phyloP scores from a whole-genome alignment of 192 early-diverging fungal genomes.

The Coemansia sp. region DNA sequence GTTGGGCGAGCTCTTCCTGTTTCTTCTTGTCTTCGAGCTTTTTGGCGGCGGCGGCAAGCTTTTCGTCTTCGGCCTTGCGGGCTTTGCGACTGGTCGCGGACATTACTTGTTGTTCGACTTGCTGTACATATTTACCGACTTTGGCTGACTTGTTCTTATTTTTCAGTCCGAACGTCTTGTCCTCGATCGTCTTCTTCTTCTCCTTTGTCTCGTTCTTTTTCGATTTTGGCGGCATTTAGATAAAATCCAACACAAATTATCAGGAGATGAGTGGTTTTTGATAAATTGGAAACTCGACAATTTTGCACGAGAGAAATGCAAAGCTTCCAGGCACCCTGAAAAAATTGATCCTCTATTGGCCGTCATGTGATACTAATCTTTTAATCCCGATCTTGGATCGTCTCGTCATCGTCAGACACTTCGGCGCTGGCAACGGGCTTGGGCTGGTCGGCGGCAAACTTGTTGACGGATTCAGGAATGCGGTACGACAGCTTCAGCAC shows the following conservation, averaged over 20 bases:
- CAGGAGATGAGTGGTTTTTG: background rate
- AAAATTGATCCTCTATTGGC: background rate
- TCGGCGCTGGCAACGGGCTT: background rate
- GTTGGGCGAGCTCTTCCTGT: conserved; percentile 84
- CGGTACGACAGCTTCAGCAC: conserved; percentile 6
- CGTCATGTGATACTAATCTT: conserved; percentile 4
- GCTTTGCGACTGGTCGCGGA: conserved; percentile 57
- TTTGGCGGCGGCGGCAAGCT: conserved; percentile 61
- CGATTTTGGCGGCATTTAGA: conserved; percentile 75
- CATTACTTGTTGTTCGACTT: conserved; percentile 82
- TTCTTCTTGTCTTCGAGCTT: conserved; percentile 82
- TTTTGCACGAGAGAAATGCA: background rate
- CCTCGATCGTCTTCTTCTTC: conserved; percentile 84
- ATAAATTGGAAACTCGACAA: background rate
- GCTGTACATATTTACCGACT: conserved; percentile 85
- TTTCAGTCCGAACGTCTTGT: conserved; percentile 98
- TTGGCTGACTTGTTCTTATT: conserved; percentile 98
- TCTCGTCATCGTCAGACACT: background rate
- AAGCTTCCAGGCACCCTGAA: too few species aligned
- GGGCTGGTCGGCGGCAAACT: conserved; percentile 23
- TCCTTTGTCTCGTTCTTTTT: conserved; percentile 62
- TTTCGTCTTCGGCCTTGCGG: conserved; percentile 54
- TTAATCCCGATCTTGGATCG: background rate
- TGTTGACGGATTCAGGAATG: conserved; percentile 35
- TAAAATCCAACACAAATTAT: background rate